Evolutionary conservation across 805 yeast species (phyloP), one percentile per base, ranked within the genome.

Genomic region (Saccharomycopsis capsularis): DNA sequence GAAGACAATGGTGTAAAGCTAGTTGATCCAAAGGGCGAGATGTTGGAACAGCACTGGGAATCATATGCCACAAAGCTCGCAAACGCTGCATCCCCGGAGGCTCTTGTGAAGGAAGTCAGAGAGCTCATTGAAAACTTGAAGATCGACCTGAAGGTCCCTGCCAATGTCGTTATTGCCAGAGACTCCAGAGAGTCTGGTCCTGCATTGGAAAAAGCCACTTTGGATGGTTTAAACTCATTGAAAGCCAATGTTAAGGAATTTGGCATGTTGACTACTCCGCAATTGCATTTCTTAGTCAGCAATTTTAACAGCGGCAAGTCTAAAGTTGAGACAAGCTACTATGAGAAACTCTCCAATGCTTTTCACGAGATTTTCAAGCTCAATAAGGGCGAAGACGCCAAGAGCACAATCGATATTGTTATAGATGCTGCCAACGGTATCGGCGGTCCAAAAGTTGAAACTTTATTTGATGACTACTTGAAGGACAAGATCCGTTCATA

Each of bases 401-500:
- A 52, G 1, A 46, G 52, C 2, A 51, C 60, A 37, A 68, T 78
- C 34, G 61, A 67, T 23, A 71, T 90, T 56, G 75, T 81, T 2
- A 78, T 93, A 18, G 99, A 93, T 67, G 81, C 89, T 36, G 99
- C 99, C 5, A 93, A 93, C 62, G 99, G 99, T n/a, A 86, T 93
- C 36, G 99, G 99, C 16, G 95, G 89, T 1, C 85, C 86, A 19
- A 84, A 85, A 61, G 69, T 81, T 24, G 59, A 63, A 22, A 68
- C 71, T 22, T 66, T 90, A 50, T 66, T 77, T 22, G 63, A 66
- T 30, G 54, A 64, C 3, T 64, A 70, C 41, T 62, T 81, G 42
- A 51, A 60, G 2, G 63, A 70, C 2, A 58, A 68, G 18, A 61
- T 85, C 16, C 63, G 70, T 0, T 64, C 73, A 40, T 55, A 50